Percentiles rank a stretch among this genome's conserved stretches.
Conservation (phyloP, 2,329 filamentous ascomycete species). For the Neonectria punicea region DNA sequence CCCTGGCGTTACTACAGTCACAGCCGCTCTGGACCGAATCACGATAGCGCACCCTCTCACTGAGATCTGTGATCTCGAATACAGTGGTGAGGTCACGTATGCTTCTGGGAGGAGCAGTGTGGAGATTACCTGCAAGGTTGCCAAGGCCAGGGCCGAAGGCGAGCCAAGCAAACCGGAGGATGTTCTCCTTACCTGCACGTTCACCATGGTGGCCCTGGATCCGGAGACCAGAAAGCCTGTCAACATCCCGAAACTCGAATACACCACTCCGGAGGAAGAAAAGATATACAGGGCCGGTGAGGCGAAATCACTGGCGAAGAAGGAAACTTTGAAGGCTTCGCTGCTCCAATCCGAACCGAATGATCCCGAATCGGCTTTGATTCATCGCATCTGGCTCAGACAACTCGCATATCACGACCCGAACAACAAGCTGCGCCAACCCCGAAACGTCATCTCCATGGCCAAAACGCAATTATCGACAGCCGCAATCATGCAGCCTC, state of each 20-base stretch:
- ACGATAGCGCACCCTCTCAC: constrained; percentile 75
- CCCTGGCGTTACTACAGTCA: constrained; percentile 62
- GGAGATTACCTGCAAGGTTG: constrained; percentile 79
- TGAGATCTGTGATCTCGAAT: constrained; percentile 81
- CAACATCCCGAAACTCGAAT: constrained; percentile 38
- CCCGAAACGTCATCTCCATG: constrained; percentile 42
- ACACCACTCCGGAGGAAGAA: constrained; percentile 44
- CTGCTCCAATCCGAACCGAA: constrained; percentile 43
- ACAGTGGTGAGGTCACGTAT: constrained; percentile 72
- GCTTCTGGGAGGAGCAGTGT: constrained; percentile 78
- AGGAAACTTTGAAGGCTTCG: constrained; percentile 36
- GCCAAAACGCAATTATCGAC: constrained; percentile 42
- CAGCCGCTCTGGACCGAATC: constrained; percentile 61
- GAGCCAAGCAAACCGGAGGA: constrained; percentile 59
- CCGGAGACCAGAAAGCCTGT: constrained; percentile 43
- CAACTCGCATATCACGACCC: constrained; percentile 45
- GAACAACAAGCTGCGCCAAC: constrained; percentile 40
- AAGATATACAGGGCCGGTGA: constrained; percentile 42
- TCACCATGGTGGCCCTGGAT: constrained; percentile 46
- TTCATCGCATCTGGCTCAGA: constrained; percentile 45
- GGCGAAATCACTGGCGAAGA: constrained; percentile 41
- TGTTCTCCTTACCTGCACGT: constrained; percentile 55
- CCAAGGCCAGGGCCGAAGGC: constrained; percentile 71
- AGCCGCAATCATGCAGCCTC: constrained; percentile 45
- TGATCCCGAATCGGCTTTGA: constrained; percentile 43